Conservation (phyloP, 2,329 filamentous ascomycete genomes). For the Zalaria obscura region DNA sequence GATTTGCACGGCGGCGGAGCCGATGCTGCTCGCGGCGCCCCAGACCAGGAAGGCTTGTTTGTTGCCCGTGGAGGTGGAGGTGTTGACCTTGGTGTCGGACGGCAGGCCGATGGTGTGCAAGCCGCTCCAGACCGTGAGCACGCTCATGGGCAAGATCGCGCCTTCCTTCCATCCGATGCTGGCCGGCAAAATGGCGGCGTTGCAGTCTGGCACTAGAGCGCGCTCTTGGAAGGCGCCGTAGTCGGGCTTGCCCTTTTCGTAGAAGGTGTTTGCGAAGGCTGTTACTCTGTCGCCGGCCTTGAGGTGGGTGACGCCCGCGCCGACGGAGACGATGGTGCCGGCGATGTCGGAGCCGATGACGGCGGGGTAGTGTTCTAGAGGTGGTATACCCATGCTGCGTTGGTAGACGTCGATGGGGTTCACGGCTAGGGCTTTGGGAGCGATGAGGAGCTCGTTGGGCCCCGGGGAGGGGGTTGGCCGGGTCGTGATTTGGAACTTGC, state of each 20-base stretch:
- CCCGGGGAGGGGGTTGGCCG: slow-evolving; percentile 9
- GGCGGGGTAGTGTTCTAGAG: slow-evolving; percentile 26
- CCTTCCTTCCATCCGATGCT: slow-evolving; percentile 14
- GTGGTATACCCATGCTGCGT: slow-evolving; percentile 27
- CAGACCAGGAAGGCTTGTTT: slow-evolving; percentile 21
- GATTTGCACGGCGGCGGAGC: slow-evolving; percentile 25
- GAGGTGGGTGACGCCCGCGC: slow-evolving; percentile 63
- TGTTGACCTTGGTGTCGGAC: slow-evolving; percentile 9
- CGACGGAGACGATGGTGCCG: slow-evolving; percentile 65
- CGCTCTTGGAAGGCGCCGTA: slow-evolving; percentile 1
- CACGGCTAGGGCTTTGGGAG: slow-evolving; percentile 33
- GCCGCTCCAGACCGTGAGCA: slow-evolving; percentile 9
- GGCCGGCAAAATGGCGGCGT: slow-evolving; percentile 15
- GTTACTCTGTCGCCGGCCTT: slow-evolving; percentile 82
- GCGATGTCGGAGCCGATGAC: slow-evolving; percentile 87
- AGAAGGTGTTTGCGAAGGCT: not conserved
- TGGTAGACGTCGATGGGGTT: slow-evolving; percentile 33
- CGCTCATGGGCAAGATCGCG: slow-evolving; percentile 9
- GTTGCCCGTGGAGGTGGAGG: slow-evolving; percentile 5
- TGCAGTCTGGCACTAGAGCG: slow-evolving; percentile 4
- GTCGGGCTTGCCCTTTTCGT: not conserved
- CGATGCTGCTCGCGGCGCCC: slow-evolving; percentile 19
- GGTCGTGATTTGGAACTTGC: slow-evolving; percentile 5
- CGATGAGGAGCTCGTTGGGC: slow-evolving; percentile 30
- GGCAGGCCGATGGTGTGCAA: slow-evolving; percentile 14